Evolutionary conservation across 2,329 filamentous ascomycete species (phyloP).

Genomic region (Talaromyces sp.): DNA sequence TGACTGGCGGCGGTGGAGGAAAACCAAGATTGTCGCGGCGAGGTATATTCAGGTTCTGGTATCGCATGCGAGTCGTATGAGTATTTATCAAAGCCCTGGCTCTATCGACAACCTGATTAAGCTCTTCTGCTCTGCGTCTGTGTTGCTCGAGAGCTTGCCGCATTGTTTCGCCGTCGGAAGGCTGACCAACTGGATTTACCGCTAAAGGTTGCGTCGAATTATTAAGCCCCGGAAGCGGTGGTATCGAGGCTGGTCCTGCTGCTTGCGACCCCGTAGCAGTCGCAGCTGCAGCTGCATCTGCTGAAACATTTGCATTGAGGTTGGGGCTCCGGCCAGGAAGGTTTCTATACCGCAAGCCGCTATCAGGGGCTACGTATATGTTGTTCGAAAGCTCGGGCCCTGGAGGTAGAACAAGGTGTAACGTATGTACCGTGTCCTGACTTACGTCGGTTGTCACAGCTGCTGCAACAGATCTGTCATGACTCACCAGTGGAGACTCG

Average conservation of each 20-base stretch:
- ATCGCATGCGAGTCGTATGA: constrained; percentile 5
- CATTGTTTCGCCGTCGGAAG: background rate
- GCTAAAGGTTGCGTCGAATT: background rate
- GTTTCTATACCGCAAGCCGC: constrained; percentile 16
- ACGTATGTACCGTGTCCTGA: constrained; percentile 30
- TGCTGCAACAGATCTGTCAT: background rate
- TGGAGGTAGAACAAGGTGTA: constrained; percentile 45
- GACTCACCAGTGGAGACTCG: constrained; percentile 49
- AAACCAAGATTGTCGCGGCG: background rate
- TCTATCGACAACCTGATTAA: constrained; percentile 14
- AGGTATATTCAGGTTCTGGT: background rate
- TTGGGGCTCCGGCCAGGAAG: constrained; percentile 3
- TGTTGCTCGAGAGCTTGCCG: constrained; percentile 17
- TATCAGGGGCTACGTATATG: constrained; percentile 16
- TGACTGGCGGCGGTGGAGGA: background rate
- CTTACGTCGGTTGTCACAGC: background rate
- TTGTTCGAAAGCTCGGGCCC: constrained; percentile 22
- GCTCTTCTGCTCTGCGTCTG: constrained; percentile 11
- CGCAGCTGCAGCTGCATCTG: background rate
- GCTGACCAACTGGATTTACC: background rate
- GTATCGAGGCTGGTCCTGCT: background rate
- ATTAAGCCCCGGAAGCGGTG: background rate
- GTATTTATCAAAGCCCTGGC: constrained; percentile 12
- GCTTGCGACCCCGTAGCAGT: background rate
- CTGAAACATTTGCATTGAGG: background rate